Conservation (phyloP, 2,329 filamentous ascomycete species). For the Cytospora leucostoma region DNA sequence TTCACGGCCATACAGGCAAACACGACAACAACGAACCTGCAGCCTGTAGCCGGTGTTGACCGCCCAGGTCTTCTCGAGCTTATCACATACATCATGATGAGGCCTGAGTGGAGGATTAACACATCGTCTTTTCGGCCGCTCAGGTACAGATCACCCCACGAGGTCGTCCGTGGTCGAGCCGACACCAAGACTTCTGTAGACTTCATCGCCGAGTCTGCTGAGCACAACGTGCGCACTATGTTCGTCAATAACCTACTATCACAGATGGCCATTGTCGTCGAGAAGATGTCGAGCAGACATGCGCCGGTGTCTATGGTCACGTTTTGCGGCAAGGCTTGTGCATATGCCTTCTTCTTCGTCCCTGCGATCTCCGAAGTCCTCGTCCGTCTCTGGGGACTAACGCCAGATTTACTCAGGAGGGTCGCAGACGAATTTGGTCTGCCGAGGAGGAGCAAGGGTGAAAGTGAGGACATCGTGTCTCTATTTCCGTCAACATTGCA, state of each 20-base stretch:
- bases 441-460: slow-evolving; percentile 54
- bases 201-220: slow-evolving; percentile 65
- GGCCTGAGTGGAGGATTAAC: slow-evolving; percentile 80
- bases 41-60: slow-evolving; percentile 81
- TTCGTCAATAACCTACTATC: slow-evolving; percentile 79
- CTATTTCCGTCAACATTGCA: slow-evolving; percentile 70
- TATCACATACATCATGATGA: slow-evolving; percentile 79
- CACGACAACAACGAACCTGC: slow-evolving; percentile 51
- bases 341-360: slow-evolving; percentile 92
- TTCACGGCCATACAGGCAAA: slow-evolving; percentile 29
- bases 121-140: slow-evolving; percentile 68
- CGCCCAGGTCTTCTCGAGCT: slow-evolving; percentile 78
- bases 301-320: slow-evolving; percentile 68
- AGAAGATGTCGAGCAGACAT: slow-evolving; percentile 81
- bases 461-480: slow-evolving; percentile 65
- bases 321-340: slow-evolving; percentile 87
- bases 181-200: slow-evolving; percentile 69
- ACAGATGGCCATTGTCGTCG: slow-evolving; percentile 84
- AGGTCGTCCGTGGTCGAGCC: slow-evolving; percentile 48
- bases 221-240: slow-evolving; percentile 86
- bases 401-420: slow-evolving; percentile 68
- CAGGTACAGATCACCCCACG: slow-evolving; percentile 53
- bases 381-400: slow-evolving; percentile 76
- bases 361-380: slow-evolving; percentile 83
- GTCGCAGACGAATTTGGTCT: slow-evolving; percentile 70